Base-by-base conservation (phyloP, 805 yeast species). In the Ogataea paradorogensis region DNA sequence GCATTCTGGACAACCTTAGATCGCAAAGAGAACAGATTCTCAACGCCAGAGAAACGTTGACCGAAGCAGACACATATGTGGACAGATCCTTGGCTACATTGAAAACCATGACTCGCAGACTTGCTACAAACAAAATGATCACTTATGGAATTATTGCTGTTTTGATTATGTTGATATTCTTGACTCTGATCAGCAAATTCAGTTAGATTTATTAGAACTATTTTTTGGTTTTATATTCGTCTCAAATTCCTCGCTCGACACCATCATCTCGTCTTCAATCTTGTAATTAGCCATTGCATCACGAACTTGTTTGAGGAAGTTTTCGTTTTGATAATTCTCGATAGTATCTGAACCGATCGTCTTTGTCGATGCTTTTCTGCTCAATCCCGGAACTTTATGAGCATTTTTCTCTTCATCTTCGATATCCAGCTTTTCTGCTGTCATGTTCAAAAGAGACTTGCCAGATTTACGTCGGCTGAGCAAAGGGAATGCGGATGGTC, bases 91-190 rank as follows among this genome's bases (percentile, higher is more conserved):
- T 93, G 40, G 77, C 84, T 42, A 93, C 98, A 1, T 69, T 93
- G 54, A 80, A 88, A 53, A 74, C 86, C 14, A 93, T 93, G 99
- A 84, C 95, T 18, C 75, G 98, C 63, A 70, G 98, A 54, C 73
- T 90, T 71, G 88, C 95, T 9, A 91, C 96, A 5, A 91, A 91
- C 63, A 84, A 88, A 62, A 72, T 90, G 51, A 84, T 91, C 47
- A 86, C 95, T 42, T 86, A 88, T 55, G 95, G 95, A 9, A 91
- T 91, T 42, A 91, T 91, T 40, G 95, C 85, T 6, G 90, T 91
- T 14, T 73, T 91, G 55, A 79, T 91, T 6, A 55, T 91, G 38
- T 71, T 91, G 54, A 91, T 91, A 33, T 66, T 91, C 47, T 69
- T 91, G 48, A 96, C 89, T 6, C 67, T 91, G 40, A 85, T 86